Evolutionary conservation across 2,329 filamentous ascomycete species (phyloP).

Genomic region (Xylariaceae sp.): DNA sequence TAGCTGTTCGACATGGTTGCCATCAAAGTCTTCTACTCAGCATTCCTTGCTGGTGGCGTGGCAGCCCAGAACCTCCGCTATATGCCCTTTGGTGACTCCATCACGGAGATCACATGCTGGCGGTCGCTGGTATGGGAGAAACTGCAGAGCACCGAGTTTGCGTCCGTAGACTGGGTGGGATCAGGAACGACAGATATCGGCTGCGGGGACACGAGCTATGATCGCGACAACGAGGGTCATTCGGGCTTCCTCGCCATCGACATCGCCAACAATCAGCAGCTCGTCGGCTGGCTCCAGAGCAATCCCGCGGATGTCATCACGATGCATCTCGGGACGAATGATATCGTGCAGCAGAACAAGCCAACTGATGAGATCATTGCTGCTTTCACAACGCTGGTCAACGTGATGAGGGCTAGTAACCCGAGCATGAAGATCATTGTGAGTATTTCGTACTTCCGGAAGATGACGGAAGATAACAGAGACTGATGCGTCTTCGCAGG

Average conservation of each 20-base stretch:
- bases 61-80: constrained; percentile 30
- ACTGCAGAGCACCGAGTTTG: constrained; percentile 36
- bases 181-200: constrained; percentile 31
- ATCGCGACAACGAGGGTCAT: constrained; percentile 41
- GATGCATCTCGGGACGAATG: constrained; percentile 43
- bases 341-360: constrained; percentile 39
- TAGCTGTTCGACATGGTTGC: constrained; percentile 21
- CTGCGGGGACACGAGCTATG: constrained; percentile 36
- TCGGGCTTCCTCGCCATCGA: constrained; percentile 40
- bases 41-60: constrained; percentile 18
- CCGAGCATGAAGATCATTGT: constrained; percentile 40
- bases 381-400: constrained; percentile 37
- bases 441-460: constrained; percentile 18
- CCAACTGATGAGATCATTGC: constrained; percentile 34
- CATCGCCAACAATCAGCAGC: constrained; percentile 39
- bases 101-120: constrained; percentile 42
- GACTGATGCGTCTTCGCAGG: constrained; percentile 24
- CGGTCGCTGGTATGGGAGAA: constrained; percentile 39
- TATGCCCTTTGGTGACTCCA: constrained; percentile 42
- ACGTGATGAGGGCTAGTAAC: constrained; percentile 36
- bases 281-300: constrained; percentile 39
- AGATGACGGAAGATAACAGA: not conserved
- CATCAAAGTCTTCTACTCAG: constrained; percentile 19
- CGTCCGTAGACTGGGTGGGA: constrained; percentile 36
- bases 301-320: constrained; percentile 42